Evolutionary conservation across 768 basidiomycete genomes (phyloP), one percentile per base, ranked within the genome.

Genomic region (Agrocybe praecox): DNA sequence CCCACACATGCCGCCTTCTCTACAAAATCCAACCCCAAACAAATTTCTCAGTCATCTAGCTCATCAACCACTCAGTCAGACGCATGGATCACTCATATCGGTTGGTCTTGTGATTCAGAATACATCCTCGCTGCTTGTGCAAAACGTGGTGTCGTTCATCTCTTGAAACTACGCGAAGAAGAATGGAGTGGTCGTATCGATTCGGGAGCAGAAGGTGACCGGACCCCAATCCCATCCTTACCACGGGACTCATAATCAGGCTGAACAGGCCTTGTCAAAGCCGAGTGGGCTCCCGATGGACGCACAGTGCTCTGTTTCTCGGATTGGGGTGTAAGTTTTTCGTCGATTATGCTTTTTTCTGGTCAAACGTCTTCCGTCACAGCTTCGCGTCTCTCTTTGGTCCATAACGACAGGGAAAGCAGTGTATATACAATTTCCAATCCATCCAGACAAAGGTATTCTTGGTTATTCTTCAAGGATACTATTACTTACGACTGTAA

Each of bases 271-370:
- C 82, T 97, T 48, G 82, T 87, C 18, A 92, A 85, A 66, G 92
- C 89, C 17, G 92, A 96, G 66, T 98, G 95, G 95, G 90, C 90
- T 0, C 91, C 89, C 2, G 90, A 90, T 66, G 93, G 93, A 15
- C 80, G 90, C 34, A 86, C 84, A 15, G 77, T 97, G 5, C 73
- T 97, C 26, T 96, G 92, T 65, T 98, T 95, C 72, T 95, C 93
- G 3, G 91, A 95, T 63, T 92, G 92, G 89, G 92, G 90, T 64
- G 95, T 96, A 75, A 77, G 94, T 83, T 36, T 58, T 53, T n/a
- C 9, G 19, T 34, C 24, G 33, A 4, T 21, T 33, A 17, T 36
- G n/a, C 22, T 29, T 10, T 19, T 14, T 12, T 43, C 34, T n/a
- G 34, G 29, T 26, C 18, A 19, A 43, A 21, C 34, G 42, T 29